Evolutionary conservation across 2,329 filamentous ascomycete genomes (phyloP).

Genomic region (Colletotrichum somersetense): DNA sequence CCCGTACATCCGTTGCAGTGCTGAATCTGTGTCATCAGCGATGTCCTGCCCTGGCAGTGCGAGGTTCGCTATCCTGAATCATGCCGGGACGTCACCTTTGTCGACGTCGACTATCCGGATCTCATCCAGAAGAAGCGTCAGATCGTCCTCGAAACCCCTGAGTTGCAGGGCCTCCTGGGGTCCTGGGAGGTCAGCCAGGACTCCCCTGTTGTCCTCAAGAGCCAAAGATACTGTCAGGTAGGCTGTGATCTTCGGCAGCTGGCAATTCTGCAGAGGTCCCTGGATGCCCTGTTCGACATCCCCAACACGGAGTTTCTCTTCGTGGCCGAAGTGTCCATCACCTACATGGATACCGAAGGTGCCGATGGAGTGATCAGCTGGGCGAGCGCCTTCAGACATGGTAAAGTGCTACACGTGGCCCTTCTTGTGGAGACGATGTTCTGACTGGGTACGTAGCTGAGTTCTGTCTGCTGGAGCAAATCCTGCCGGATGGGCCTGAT

Average conservation of each 20-base stretch:
- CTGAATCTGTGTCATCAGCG: constrained; percentile 62
- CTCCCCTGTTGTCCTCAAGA: constrained; percentile 69
- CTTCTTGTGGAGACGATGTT: constrained; percentile 6
- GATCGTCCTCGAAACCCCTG: constrained; percentile 73
- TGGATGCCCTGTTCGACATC: constrained; percentile 71
- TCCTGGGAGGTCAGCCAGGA: constrained; percentile 68
- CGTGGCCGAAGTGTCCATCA: constrained; percentile 89
- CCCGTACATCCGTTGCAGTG: neutral
- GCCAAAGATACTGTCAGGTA: constrained; percentile 80
- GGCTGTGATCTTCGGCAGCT: constrained; percentile 85
- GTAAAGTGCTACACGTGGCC: constrained; percentile 58
- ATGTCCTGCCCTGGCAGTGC: constrained; percentile 88
- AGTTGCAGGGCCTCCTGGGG: constrained; percentile 69
- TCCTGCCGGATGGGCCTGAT: constrained; percentile 79
- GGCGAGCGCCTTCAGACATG: constrained; percentile 77
- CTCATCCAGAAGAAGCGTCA: constrained; percentile 81
- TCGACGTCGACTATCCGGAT: constrained; percentile 89
- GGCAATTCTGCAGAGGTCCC: constrained; percentile 66
- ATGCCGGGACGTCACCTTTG: constrained; percentile 73
- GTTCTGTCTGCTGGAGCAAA: constrained; percentile 90
- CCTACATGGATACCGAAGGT: constrained; percentile 83
- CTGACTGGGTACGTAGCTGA: constrained; percentile 65
- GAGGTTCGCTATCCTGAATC: constrained; percentile 73
- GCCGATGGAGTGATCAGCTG: constrained; percentile 83
- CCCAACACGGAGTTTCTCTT: constrained; percentile 73